phyloP scores from a whole-genome alignment of 2,329 filamentous ascomycete genomes.

The Diatrype stigma region DNA sequence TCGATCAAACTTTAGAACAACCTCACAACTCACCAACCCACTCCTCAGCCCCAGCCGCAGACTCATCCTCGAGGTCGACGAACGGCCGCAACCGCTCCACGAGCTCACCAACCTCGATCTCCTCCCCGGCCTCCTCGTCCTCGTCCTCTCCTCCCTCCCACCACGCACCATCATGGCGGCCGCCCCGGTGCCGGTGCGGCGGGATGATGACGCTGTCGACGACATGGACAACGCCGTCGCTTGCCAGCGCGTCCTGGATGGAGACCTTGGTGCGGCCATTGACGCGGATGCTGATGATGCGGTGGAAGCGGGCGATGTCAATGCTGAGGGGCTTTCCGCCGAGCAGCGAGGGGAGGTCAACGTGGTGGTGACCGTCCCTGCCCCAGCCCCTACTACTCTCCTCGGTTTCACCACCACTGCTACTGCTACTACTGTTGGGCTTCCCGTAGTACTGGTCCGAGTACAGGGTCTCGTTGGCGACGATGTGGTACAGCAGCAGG shows the following conservation, averaged over 20 bases:
- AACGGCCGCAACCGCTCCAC: slow-evolving; percentile 28
- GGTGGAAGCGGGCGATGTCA: slow-evolving; percentile 65
- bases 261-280: slow-evolving; percentile 68
- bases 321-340: slow-evolving; percentile 62
- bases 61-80: slow-evolving; percentile 28
- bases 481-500: slow-evolving; percentile 41
- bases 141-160: too few species aligned
- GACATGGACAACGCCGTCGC: slow-evolving; percentile 80
- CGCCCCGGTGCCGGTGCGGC: slow-evolving; percentile 50
- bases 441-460: slow-evolving; percentile 71
- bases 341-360: slow-evolving; percentile 71
- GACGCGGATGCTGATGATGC: slow-evolving; percentile 66
- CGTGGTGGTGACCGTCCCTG: slow-evolving; percentile 50
- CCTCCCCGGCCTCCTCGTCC: slow-evolving; percentile 39
- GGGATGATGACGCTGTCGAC: slow-evolving; percentile 71
- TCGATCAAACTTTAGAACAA: background rate
- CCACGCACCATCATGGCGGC: too few species aligned
- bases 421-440: slow-evolving; percentile 20
- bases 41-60: background rate
- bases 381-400: too few species aligned
- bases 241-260: slow-evolving; percentile 66
- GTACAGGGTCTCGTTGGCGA: slow-evolving; percentile 48
- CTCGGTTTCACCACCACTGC: slow-evolving; percentile 24
- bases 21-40: slow-evolving; percentile 16
- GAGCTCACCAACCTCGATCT: slow-evolving; percentile 36